A percentile compares a stretch with the other conserved stretches of the same genome.
phyloP scores from a whole-genome alignment of 176 grass and related monocot genomes.

The Dendrocalamus sinicus region DNA sequence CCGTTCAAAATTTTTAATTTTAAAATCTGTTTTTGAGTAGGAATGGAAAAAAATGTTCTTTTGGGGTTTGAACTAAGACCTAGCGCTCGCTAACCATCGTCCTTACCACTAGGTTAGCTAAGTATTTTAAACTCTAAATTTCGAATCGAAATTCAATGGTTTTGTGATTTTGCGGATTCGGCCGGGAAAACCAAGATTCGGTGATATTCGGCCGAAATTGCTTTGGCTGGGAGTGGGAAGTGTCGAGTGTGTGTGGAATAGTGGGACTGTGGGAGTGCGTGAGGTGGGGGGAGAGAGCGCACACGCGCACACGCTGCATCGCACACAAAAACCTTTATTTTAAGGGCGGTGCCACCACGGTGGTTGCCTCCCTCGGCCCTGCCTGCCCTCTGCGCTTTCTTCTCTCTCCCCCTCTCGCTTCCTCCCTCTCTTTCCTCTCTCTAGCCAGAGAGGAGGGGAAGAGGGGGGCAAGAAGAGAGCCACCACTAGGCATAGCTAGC shows the following conservation, averaged over 20 bases:
- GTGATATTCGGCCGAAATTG: too few relatives aligned
- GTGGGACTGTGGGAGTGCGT: constrained; percentile 22
- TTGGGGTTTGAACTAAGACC: too few relatives aligned
- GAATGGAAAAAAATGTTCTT: too few relatives aligned
- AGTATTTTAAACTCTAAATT: too few relatives aligned
- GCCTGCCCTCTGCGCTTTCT: constrained; percentile 7
- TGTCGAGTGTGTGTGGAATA: not conserved
- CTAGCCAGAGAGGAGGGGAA: constrained; percentile 18
- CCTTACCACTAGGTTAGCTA: too few relatives aligned
- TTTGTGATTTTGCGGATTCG: too few relatives aligned
- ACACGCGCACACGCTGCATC: constrained; percentile 42
- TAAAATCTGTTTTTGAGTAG: too few relatives aligned
- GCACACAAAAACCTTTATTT: constrained; percentile 41
- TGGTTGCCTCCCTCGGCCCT: constrained; percentile 28
- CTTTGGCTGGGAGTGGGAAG: not conserved
- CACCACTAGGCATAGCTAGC: not conserved
- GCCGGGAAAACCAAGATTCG: too few relatives aligned
- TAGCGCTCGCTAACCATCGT: too few relatives aligned
- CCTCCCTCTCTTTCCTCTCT: constrained; percentile 13
- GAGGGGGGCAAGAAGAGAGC: not conserved
- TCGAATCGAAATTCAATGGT: too few relatives aligned
- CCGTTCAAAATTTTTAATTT: too few relatives aligned
- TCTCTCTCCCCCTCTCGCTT: not conserved
- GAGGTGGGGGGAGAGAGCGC: not conserved
- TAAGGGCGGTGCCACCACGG: constrained; percentile 43